phyloP scores from a whole-genome alignment of 306 rosid genomes.

The Prunus fruticosa region DNA sequence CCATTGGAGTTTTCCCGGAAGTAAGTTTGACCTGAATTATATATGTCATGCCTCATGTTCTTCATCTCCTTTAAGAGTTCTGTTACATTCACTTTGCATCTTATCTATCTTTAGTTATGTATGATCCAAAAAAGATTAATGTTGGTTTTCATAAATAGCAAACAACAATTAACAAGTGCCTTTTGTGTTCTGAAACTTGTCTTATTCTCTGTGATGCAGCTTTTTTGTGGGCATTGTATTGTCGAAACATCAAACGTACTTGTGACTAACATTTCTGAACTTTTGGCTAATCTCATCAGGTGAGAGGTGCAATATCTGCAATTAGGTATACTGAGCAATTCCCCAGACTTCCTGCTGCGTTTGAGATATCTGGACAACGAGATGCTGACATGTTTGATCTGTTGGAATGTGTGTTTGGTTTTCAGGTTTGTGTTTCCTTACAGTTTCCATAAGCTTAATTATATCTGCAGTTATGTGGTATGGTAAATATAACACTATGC shows the following conservation, averaged over 20 bases:
- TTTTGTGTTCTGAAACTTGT: slow-evolving; percentile 6
- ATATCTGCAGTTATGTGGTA: slow-evolving; percentile 18
- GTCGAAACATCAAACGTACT: slow-evolving; percentile 5
- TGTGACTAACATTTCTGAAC: slow-evolving; percentile 25
- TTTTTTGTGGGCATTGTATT: neutral
- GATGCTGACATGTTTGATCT: slow-evolving; percentile 92
- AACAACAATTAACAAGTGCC: neutral
- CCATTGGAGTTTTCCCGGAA: slow-evolving; percentile 88
- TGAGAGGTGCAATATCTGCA: slow-evolving; percentile 78
- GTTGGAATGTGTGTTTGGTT: slow-evolving; percentile 83
- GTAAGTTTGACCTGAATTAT: slow-evolving; percentile 50
- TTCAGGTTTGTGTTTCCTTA: slow-evolving; percentile 65
- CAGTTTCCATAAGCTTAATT: slow-evolving; percentile 5
- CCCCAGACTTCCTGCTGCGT: slow-evolving; percentile 75
- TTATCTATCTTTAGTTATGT: neutral
- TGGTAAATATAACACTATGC: neutral
- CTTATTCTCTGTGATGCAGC: slow-evolving; percentile 9
- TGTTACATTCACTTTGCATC: neutral
- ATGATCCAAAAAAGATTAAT: neutral
- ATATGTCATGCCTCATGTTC: neutral
- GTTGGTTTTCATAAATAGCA: neutral
- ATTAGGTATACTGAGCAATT: slow-evolving; percentile 73
- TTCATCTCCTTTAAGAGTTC: neutral
- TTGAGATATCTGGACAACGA: slow-evolving; percentile 63
- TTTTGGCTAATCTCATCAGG: slow-evolving; percentile 50